phyloP scores from a whole-genome alignment of 768 basidiomycete species.

The Phlegmacium glaucopus region DNA sequence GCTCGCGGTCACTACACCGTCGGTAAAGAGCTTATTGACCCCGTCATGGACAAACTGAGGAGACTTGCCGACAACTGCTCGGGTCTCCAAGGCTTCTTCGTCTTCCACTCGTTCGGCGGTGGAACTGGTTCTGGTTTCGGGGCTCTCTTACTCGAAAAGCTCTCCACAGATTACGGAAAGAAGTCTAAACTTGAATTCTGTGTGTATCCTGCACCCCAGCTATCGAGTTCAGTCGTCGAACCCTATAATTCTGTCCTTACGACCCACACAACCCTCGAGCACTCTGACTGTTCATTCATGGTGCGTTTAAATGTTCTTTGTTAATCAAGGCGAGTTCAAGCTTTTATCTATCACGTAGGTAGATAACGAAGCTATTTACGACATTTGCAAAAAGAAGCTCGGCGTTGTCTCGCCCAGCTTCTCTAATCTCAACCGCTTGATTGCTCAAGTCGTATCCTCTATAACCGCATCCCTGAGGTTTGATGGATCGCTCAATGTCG shows the following conservation, averaged over 20 bases:
- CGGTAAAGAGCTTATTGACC: constrained; percentile 97
- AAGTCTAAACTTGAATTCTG: constrained; percentile 99
- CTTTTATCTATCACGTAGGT: constrained; percentile 36
- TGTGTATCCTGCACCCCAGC: constrained; percentile 91
- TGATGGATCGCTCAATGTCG: constrained; percentile 95
- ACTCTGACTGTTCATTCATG: constrained; percentile 99
- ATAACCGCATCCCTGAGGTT: constrained; percentile 96
- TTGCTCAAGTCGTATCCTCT: constrained; percentile 97
- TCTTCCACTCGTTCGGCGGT: constrained; percentile 99
- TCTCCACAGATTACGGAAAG: constrained; percentile 97
- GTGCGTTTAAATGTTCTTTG: constrained; percentile 33
- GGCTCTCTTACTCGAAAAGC: constrained; percentile 90
- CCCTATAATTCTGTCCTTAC: constrained; percentile 97
- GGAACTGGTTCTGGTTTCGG: constrained; percentile 99
- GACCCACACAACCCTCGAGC: constrained; percentile 97
- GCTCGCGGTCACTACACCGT: constrained; percentile 98
- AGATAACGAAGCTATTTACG: constrained; percentile 95
- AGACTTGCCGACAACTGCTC: constrained; percentile 94
- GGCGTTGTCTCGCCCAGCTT: constrained; percentile 83
- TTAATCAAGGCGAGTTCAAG: neutral
- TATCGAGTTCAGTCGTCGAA: constrained; percentile 95
- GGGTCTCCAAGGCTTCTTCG: constrained; percentile 98
- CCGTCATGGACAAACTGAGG: constrained; percentile 93
- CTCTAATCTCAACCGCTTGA: constrained; percentile 90
- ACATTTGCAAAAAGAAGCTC: constrained; percentile 96